A percentile compares a stretch with the other conserved stretches of the same genome.
Evolutionary conservation across 768 basidiomycete genomes (phyloP).

Genomic region (Phaffia tasmanica): DNA sequence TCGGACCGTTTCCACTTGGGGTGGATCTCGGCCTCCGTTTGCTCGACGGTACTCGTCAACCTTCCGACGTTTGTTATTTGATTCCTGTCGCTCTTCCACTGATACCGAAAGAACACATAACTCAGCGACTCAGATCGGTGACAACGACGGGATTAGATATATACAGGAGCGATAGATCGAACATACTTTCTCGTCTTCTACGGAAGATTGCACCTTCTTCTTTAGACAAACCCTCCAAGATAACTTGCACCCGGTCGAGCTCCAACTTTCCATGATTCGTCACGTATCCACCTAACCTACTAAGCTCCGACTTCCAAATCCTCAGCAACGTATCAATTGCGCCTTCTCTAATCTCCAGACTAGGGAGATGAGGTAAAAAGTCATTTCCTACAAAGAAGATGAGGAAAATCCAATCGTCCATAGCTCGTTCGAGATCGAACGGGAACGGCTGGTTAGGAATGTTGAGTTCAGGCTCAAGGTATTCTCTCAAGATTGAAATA

Average conservation of each 20-base stretch:
- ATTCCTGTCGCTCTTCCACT: slow-evolving; percentile 92
- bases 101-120: slow-evolving; percentile 24
- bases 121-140: neutral
- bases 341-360: slow-evolving; percentile 96
- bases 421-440: slow-evolving; percentile 88
- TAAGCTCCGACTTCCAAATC: slow-evolving; percentile 89
- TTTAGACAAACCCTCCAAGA: slow-evolving; percentile 86
- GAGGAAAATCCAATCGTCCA: slow-evolving; percentile 99
- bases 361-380: slow-evolving; percentile 95
- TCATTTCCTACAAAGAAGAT: slow-evolving; percentile 99
- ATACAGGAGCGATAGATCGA: neutral
- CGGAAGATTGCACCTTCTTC: slow-evolving; percentile 94
- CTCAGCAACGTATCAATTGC: slow-evolving; percentile 92
- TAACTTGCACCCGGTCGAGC: slow-evolving; percentile 75
- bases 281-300: slow-evolving; percentile 93
- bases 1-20: slow-evolving; percentile 4
- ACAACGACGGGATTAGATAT: neutral
- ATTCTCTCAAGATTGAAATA: slow-evolving; percentile 88
- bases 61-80: slow-evolving; percentile 78
- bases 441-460: slow-evolving; percentile 64
- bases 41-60: slow-evolving; percentile 44
- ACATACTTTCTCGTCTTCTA: slow-evolving; percentile 71
- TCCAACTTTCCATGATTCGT: slow-evolving; percentile 86
- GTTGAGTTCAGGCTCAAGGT: slow-evolving; percentile 90
- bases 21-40: slow-evolving; percentile 3